Percentiles rank a stretch among this genome's conserved stretches.
Conservation (phyloP, 2,329 filamentous ascomycete species). For the Onygenales sp. region DNA sequence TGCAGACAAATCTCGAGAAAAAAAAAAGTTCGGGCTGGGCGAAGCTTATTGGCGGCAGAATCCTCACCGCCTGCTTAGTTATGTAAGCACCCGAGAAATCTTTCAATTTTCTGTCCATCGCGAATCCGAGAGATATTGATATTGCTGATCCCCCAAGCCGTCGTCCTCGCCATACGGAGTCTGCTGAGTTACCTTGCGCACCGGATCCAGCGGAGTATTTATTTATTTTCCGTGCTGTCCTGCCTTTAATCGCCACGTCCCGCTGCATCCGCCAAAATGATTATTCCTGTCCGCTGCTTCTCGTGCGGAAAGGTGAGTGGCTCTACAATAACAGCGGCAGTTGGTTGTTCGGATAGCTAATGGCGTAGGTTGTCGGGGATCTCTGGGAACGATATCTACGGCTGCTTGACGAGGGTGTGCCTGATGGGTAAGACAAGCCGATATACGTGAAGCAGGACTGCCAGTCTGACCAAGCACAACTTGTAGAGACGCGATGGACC, state of each 20-base stretch:
- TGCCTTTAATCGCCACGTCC: background rate
- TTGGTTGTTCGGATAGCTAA: conserved; percentile 20
- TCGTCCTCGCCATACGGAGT: too few species aligned
- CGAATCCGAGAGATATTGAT: too few species aligned
- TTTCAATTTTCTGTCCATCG: too few species aligned
- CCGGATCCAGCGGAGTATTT: too few species aligned
- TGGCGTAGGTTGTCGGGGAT: conserved; percentile 76
- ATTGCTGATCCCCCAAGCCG: too few species aligned
- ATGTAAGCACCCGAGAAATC: too few species aligned
- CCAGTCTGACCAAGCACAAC: conserved; percentile 8
- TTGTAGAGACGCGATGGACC: conserved; percentile 83
- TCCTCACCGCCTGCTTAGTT: too few species aligned
- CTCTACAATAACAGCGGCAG: background rate
- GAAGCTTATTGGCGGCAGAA: too few species aligned
- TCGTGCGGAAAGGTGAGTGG: conserved; percentile 86
- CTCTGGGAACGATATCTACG: conserved; percentile 94
- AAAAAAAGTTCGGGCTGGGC: too few species aligned
- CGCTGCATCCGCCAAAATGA: conserved; percentile 50
- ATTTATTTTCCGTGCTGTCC: background rate
- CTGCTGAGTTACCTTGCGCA: too few species aligned
- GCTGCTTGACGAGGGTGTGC: conserved; percentile 67
- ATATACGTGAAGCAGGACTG: background rate
- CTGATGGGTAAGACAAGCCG: conserved; percentile 56
- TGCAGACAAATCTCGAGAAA: too few species aligned
- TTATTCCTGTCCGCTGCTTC: conserved; percentile 97